Evolutionary conservation across 306 rosid genomes (phyloP).

Genomic region (Pachyrhizus erosus): DNA sequence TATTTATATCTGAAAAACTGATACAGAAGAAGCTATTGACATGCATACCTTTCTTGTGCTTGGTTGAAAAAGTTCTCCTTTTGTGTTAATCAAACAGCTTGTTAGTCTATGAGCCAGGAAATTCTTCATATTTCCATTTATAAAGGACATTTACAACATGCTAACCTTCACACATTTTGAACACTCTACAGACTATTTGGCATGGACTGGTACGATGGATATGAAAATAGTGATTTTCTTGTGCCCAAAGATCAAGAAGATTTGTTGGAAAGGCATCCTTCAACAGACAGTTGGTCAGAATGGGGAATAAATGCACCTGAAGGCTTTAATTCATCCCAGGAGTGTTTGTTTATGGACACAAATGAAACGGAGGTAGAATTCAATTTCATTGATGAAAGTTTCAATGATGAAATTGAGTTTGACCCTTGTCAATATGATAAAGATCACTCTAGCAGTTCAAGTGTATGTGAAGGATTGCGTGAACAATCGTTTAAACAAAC

Average conservation of each 20-base stretch:
- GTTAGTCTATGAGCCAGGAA: background rate
- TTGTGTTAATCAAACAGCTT: background rate
- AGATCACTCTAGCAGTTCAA: slow-evolving; percentile 62
- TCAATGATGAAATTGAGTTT: slow-evolving; percentile 51
- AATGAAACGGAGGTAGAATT: slow-evolving; percentile 45
- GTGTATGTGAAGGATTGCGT: slow-evolving; percentile 58
- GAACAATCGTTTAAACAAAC: slow-evolving; percentile 55
- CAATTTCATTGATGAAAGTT: slow-evolving; percentile 47
- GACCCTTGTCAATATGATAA: slow-evolving; percentile 54
- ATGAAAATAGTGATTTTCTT: slow-evolving; percentile 54
- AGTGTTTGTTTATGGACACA: slow-evolving; percentile 44
- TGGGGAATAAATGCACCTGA: slow-evolving; percentile 67
- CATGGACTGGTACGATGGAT: slow-evolving; percentile 74
- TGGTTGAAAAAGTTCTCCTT: background rate
- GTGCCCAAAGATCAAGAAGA: slow-evolving; percentile 60
- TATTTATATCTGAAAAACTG: slow-evolving; percentile 1
- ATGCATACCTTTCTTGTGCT: background rate
- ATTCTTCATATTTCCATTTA: slow-evolving; percentile 20
- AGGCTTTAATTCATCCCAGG: slow-evolving; percentile 46
- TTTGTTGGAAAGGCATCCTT: slow-evolving; percentile 60
- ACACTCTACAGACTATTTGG: slow-evolving; percentile 46
- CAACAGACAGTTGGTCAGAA: slow-evolving; percentile 69
- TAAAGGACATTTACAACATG: slow-evolving; percentile 9
- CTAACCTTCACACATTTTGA: slow-evolving; percentile 27
- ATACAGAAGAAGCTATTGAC: background rate